Evolutionary conservation across 768 basidiomycete species (phyloP), one percentile per base, ranked within the genome.

Genomic region (Leccinum rimulosum): DNA sequence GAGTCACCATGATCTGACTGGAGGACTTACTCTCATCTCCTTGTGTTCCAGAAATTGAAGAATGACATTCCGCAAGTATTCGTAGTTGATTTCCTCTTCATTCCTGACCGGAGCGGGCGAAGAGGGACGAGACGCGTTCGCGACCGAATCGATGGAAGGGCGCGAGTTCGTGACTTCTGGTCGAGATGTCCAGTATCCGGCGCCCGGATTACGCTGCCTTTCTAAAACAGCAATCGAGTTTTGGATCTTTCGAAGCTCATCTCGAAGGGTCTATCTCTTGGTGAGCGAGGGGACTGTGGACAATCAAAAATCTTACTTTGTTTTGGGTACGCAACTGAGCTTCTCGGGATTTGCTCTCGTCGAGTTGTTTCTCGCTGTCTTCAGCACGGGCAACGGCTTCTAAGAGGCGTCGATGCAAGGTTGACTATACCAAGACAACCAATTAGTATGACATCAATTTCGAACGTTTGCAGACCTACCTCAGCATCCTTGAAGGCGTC

Each of bases 31-130:
- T 76, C 97, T 82, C 95, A 98, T 98, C 73, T 98, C 95, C 71
- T 96, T 95, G 76, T 98, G 92, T 71, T 99, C 97, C 52, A 99
- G 79, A 77, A 99, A 99, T 72, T 98, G 97, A 50, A 99, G 73
- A 57, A 98, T 93, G 33, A 98, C 91, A 72, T 98, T 98, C 58
- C 97, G 82, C 50, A 99, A 74, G 74, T 99, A 99, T 75, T 98
- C 97, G 8, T 96, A 77, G 68, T 96, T 98, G 56, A 98, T 84
- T 61, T 96, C 96, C 69, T 96, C 95, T 48, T 98, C 95, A 11
- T 82, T 83, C 56, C 77, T 81, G 10, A 64, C 64, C 11, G 31
- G 54, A 33, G 71, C 63, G 2, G 70, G 68, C n/a, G 73, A 68
- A 14, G 77, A 72, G 30, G 63, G 55, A 31, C 75, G 72, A 30